Evolutionary conservation across 2,329 filamentous ascomycete genomes (phyloP).

Genomic region (Graphium sp.): DNA sequence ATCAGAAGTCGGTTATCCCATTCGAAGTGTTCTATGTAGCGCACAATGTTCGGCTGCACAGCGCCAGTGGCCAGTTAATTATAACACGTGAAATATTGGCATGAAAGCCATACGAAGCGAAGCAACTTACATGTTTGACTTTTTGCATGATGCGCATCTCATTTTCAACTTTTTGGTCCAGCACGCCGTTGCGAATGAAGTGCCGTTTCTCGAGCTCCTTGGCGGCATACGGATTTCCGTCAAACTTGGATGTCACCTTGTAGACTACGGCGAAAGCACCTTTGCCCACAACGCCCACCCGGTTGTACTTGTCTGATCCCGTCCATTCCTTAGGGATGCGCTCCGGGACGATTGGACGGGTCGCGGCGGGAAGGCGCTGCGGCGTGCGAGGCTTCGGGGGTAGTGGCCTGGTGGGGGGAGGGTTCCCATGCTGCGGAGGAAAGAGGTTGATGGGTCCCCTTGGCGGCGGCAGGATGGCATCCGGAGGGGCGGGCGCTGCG

Average conservation of each 20-base stretch:
- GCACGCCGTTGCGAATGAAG: conserved; percentile 80
- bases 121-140: conserved; percentile 55
- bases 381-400: background rate
- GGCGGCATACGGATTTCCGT: conserved; percentile 71
- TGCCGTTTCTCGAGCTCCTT: conserved; percentile 89
- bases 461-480: background rate
- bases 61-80: too few relatives aligned
- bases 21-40: conserved; percentile 79
- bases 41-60: conserved; percentile 67
- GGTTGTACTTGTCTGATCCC: conserved; percentile 72
- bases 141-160: conserved; percentile 93
- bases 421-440: conserved; percentile 1
- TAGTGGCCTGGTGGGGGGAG: background rate
- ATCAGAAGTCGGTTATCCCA: conserved; percentile 73
- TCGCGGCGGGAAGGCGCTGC: background rate
- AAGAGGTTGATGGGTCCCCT: conserved; percentile 2
- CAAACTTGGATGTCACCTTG: conserved; percentile 70
- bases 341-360: conserved; percentile 3
- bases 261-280: conserved; percentile 93
- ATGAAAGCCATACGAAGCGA: background rate
- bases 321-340: conserved; percentile 51
- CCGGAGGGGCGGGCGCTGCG: background rate
- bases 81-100: conserved; percentile 6
- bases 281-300: conserved; percentile 67
- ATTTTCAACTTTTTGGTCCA: conserved; percentile 87